These are phyloP conservation scores for Chloropicon primus DNA, from an alignment of 139 green algal species.

Conservation along the genomic window DNA sequence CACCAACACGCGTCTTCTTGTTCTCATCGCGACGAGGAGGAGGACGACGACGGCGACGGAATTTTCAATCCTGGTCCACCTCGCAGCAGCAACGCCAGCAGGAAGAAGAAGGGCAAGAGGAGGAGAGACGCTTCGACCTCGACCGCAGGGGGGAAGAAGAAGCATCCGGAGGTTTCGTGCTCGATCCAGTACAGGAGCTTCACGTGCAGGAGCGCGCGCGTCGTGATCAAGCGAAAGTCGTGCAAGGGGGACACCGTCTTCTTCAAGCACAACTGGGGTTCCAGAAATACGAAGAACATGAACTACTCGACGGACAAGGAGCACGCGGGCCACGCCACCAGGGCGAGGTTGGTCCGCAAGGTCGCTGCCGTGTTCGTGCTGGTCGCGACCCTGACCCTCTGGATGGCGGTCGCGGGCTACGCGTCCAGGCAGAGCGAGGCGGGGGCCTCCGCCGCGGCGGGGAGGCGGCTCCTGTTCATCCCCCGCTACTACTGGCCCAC, in stretches of 20 bases:
- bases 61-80: too few species aligned
- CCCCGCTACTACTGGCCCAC: background rate
- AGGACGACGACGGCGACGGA: too few species aligned
- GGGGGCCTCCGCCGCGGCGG: too few species aligned
- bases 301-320: background rate
- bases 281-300: background rate
- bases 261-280: background rate
- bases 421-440: background rate
- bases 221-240: background rate
- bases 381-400: background rate
- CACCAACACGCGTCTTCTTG: too few species aligned
- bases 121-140: too few species aligned
- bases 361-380: background rate
- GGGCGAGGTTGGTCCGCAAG: background rate
- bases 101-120: too few species aligned
- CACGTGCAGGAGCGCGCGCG: background rate
- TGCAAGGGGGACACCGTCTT: background rate
- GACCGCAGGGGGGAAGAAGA: too few species aligned
- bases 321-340: background rate
- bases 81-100: too few species aligned
- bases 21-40: too few species aligned
- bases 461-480: background rate
- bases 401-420: background rate
- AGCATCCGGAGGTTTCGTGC: too few species aligned
- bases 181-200: background rate